Percentiles rank a stretch among this genome's conserved stretches.
These are phyloP conservation scores for Pichia membranifaciens DNA, from an alignment of 805 yeast species.

Conservation along the genomic window DNA sequence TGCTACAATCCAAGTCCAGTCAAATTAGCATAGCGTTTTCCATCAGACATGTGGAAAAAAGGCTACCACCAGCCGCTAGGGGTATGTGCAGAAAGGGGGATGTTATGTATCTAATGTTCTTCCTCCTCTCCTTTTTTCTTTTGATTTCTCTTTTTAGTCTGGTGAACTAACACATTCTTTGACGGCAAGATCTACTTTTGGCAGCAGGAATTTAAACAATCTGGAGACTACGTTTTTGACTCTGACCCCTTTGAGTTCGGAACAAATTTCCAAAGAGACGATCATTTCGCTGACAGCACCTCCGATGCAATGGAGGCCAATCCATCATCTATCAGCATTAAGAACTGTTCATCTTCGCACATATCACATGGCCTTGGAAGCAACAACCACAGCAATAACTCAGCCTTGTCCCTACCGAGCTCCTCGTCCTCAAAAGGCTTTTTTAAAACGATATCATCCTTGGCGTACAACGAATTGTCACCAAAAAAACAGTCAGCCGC, in stretches of 20 bases:
- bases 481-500: conserved; percentile 12
- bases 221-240: conserved; percentile 11
- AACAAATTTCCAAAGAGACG: conserved; percentile 6
- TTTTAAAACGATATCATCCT: conserved; percentile 12
- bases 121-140: no score
- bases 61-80: conserved; percentile 31
- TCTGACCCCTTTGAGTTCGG: conserved; percentile 7
- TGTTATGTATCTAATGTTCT: no score
- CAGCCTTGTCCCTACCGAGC: background rate
- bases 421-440: conserved; percentile 4
- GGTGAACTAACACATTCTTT: background rate
- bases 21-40: no score
- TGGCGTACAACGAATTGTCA: conserved; percentile 8
- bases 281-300: background rate
- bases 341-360: no score
- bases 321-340: background rate
- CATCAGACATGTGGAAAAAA: conserved; percentile 23
- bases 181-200: background rate
- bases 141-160: no score
- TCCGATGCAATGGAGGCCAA: no score
- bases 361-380: no score
- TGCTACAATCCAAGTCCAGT: no score
- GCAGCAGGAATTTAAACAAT: conserved; percentile 2
- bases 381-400: background rate
- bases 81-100: conserved; percentile 17